Evolutionary conservation across 768 basidiomycete genomes (phyloP).

Genomic region (Auriculariales sp.): DNA sequence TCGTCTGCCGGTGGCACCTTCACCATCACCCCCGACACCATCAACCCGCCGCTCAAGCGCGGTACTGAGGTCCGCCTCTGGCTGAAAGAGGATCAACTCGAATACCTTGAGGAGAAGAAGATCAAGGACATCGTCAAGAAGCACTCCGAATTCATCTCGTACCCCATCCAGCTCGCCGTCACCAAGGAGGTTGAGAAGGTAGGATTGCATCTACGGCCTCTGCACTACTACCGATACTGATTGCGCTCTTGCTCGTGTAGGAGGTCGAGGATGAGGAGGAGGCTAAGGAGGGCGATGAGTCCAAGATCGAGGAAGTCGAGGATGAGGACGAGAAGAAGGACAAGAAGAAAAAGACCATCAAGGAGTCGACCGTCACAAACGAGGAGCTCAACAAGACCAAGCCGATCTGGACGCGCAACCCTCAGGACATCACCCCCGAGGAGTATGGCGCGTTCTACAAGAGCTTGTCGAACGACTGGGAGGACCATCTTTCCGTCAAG

Average conservation of each 20-base stretch:
- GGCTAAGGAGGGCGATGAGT: conserved; percentile 54
- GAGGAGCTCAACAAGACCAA: conserved; percentile 99
- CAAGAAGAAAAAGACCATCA: conserved; percentile 90
- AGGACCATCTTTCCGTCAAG: conserved; percentile 98
- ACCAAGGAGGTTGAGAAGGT: conserved; percentile 99
- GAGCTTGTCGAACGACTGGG: conserved; percentile 99
- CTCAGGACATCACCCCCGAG: conserved; percentile 79
- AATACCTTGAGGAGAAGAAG: conserved; percentile 98
- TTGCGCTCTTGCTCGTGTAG: conserved; percentile 22
- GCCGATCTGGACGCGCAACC: conserved; percentile 99
- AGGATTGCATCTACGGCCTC: conserved; percentile 11
- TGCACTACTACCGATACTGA: neutral
- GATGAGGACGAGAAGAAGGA: conserved; percentile 75
- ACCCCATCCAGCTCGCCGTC: conserved; percentile 96
- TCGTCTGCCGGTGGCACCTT: conserved; percentile 99
- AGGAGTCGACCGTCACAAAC: conserved; percentile 73
- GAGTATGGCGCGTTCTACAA: conserved; percentile 98
- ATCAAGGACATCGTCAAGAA: conserved; percentile 99
- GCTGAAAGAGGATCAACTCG: conserved; percentile 97
- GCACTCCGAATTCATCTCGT: conserved; percentile 99
- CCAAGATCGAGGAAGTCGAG: conserved; percentile 65
- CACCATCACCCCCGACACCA: conserved; percentile 89
- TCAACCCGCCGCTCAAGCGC: conserved; percentile 83
- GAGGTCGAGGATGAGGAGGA: conserved; percentile 80
- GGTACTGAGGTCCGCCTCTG: conserved; percentile 84